Base-by-base conservation (phyloP, 768 basidiomycete species). In the Russula olivacea region DNA sequence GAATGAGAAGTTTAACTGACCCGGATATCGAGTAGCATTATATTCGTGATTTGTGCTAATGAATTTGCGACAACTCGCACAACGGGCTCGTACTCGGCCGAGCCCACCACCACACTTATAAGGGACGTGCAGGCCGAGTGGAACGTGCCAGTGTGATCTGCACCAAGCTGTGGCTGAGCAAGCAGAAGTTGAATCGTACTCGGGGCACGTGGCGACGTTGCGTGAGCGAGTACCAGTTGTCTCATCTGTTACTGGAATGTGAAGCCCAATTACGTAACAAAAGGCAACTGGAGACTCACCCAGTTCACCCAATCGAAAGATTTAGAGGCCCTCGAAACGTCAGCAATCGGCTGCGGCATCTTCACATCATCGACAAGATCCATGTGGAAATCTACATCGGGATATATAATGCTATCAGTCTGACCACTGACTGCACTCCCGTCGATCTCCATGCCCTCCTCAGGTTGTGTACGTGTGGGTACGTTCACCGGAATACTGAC, bases 111-210 rank as follows among this genome's bases (percentile, higher is more conserved):
- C 34, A 40, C 59, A 25, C 58, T 65, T 12, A 68, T 57, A n/a
- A 68, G 36, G 38, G 51, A 53, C n/a, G 65, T 48, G 41, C 61
- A 63, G 8, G 67, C 67, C 7, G 40, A n/a, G 19, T 55, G 21
- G 47, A 63, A 68, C 4, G 28, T n/a, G 2, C 5, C 48, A 3
- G 51, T 28, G 28, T 67, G 59, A 12, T 55, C 30, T 55, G 15
- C 51, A 9, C n/a, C 40, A 3, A 45, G 45, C 4, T 50, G 49
- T 28, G 59, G 52, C 17, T 66, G 66, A 45, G 55, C 45, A 23
- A 67, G 55, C 15, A 68, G 53, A 6, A 66, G 47, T 41, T 68
- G 67, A 25, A 66, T 47, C 9, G 67, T 63, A 57, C 57, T 63
- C 12, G 56, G 50, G 6, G 56, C 48, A 47, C 41, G 60, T 3